Evolutionary conservation across 306 rosid genomes (phyloP).

Genomic region (Astragalus glycyphyllos): DNA sequence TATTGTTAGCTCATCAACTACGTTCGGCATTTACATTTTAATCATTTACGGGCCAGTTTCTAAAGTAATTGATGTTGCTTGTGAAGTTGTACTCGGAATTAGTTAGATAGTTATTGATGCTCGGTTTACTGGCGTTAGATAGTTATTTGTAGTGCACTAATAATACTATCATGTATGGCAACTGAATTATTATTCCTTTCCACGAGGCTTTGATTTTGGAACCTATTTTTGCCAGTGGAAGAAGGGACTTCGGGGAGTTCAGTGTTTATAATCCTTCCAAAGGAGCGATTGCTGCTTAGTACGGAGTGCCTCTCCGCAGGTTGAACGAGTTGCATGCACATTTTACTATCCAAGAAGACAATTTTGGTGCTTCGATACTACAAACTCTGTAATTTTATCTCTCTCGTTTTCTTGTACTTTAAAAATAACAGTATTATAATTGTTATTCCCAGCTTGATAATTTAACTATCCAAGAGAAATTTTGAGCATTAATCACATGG

Average conservation of each 20-base stretch:
- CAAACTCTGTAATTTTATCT: neutral
- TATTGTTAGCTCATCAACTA: neutral
- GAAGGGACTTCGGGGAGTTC: slow-evolving; percentile 86
- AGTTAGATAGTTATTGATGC: neutral
- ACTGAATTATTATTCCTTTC: slow-evolving; percentile 57
- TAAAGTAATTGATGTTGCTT: slow-evolving; percentile 7
- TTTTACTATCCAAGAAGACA: neutral
- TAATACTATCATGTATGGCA: slow-evolving; percentile 13
- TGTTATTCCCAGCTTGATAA: neutral
- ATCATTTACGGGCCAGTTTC: neutral
- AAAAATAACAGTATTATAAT: neutral
- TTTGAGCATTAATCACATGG: neutral
- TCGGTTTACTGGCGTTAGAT: neutral
- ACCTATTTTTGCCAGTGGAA: slow-evolving; percentile 78
- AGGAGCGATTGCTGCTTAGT: slow-evolving; percentile 35
- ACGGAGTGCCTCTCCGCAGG: slow-evolving; percentile 17
- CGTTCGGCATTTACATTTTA: neutral
- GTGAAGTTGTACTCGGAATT: slow-evolving; percentile 6
- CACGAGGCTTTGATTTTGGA: slow-evolving; percentile 67
- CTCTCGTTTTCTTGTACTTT: neutral
- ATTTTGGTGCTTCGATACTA: neutral
- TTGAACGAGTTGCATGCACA: slow-evolving; percentile 16
- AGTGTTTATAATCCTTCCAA: slow-evolving; percentile 78
- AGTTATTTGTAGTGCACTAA: slow-evolving; percentile 2
- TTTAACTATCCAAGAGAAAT: neutral